Evolutionary conservation across 768 basidiomycete species (phyloP), one percentile per base, ranked within the genome.

Genomic region (Boletus speciosus): DNA sequence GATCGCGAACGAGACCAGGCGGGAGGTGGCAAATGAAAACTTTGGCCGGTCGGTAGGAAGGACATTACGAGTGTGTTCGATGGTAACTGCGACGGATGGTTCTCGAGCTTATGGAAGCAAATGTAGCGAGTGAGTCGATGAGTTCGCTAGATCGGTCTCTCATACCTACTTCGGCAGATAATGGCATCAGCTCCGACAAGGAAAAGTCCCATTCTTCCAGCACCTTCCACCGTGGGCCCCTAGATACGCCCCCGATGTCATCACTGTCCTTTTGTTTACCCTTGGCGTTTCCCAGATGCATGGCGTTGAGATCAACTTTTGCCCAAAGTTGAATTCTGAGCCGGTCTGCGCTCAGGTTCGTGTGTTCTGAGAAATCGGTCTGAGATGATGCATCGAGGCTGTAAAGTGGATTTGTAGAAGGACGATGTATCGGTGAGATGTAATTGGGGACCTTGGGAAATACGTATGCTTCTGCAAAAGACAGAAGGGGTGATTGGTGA

Each of bases 321-420:
- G 79, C 81, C 83, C 84, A 86, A 42, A 87, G 65, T 60, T 81
- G 80, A 2, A 89, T 73, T 37, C 71, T 80, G 55, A 91, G 61
- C 39, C 62, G 74, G 44, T 78, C 71, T 3, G 77, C 75, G 57
- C 78, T 79, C n/a, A 79, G 66, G 61, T 88, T 76, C 2, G 78
- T 76, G 71, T 78, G 80, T 16, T 74, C 68, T 0, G 80, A 75
- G 62, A 86, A 85, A 46, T 85, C 83, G 27, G 68, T 70, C 32
- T 74, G 67, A 6, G 78, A 73, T 14, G 64, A 72, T 7, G 76
- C 66, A 61, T 93, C 84, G 16, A 89, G 71, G 1, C 76, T 51
- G 61, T 93, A 96, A 23, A 75, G 69, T 1, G 94, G 94, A 66
- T 93, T 90, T 1, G 88, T 93, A 1, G 93, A 95, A 5, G 92